phyloP scores from a whole-genome alignment of 192 early-diverging fungal species.

The Backusella macrospora region DNA sequence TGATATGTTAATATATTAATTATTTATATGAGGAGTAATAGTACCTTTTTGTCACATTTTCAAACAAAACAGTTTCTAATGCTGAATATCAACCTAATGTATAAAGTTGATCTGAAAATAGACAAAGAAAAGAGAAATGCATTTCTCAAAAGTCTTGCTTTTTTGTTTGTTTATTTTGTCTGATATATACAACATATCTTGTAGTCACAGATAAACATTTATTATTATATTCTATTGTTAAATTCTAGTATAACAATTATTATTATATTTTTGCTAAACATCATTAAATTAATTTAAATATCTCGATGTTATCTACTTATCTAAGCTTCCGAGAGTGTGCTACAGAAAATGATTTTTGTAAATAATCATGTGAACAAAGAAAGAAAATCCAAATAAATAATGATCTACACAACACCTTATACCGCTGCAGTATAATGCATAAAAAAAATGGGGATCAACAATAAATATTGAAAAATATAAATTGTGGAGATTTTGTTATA shows the following conservation, averaged over 20 bases:
- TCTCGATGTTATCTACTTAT: not conserved
- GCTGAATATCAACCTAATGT: not conserved
- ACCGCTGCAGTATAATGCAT: not conserved
- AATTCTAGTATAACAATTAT: too few species aligned
- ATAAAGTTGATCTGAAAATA: not conserved
- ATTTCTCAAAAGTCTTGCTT: not conserved
- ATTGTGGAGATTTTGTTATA: not conserved
- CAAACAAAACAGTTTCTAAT: not conserved
- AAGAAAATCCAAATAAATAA: not conserved
- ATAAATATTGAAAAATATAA: not conserved
- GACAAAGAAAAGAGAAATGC: not conserved
- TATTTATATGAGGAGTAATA: too few species aligned
- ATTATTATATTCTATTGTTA: too few species aligned
- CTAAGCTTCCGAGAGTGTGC: not conserved
- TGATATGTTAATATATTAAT: too few species aligned
- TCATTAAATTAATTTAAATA: too few species aligned
- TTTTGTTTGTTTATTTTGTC: not conserved
- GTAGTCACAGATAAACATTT: too few species aligned
- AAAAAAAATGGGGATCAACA: not conserved
- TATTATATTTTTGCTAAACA: too few species aligned
- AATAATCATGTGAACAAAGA: not conserved
- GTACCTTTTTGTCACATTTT: not conserved
- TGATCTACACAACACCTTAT: not conserved
- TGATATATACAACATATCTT: too few species aligned
- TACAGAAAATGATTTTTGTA: not conserved